phyloP scores from a whole-genome alignment of 345 rosid species.

The Syzygium grande region DNA sequence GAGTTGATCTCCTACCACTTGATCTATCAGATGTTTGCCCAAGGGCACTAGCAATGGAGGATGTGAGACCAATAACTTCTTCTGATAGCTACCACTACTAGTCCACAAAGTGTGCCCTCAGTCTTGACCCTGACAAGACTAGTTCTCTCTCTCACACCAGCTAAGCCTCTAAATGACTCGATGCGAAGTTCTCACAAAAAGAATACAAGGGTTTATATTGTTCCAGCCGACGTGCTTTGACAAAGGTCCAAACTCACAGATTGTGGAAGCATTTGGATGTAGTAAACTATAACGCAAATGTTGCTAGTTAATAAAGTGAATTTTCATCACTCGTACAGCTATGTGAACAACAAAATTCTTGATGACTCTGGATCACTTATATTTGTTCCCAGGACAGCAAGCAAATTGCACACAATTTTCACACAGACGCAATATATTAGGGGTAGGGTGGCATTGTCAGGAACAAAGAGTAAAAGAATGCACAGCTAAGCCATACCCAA shows the following conservation, averaged over 20 bases:
- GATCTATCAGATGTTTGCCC: background rate
- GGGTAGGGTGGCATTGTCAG: background rate
- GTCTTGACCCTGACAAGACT: background rate
- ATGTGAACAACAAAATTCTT: background rate
- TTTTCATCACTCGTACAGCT: background rate
- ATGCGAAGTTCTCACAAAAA: background rate
- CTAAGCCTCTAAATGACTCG: background rate
- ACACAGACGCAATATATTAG: background rate
- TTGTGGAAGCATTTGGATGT: background rate
- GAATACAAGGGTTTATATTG: background rate
- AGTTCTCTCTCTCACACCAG: background rate
- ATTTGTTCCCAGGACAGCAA: background rate
- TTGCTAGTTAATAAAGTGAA: background rate
- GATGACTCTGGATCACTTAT: background rate
- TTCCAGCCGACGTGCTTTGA: background rate
- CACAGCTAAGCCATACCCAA: slow-evolving; percentile 25
- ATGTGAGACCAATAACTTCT: background rate
- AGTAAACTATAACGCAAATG: background rate
- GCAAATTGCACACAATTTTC: background rate
- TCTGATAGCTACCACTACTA: background rate
- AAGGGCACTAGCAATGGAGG: background rate
- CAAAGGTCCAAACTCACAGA: background rate
- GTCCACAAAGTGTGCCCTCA: background rate
- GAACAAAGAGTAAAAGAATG: background rate
- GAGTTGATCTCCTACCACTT: background rate